These are phyloP conservation scores for Erodium maritimum DNA, from an alignment of 345 rosid species.

Conservation along the genomic window DNA sequence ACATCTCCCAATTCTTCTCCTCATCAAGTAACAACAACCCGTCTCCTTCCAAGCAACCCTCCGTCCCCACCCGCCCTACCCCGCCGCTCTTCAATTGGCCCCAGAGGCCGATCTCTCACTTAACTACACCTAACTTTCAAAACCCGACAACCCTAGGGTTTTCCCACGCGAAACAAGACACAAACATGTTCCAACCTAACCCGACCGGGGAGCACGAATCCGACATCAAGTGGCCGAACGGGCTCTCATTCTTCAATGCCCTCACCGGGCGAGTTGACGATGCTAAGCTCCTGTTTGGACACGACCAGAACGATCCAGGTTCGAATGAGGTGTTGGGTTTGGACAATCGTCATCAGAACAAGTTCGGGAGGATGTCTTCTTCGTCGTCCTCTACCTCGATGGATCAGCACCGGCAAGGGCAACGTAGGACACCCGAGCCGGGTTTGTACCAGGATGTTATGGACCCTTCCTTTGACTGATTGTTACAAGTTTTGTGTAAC, in stretches of 20 bases:
- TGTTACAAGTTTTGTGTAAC: constrained; percentile 9
- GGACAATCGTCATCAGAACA: constrained; percentile 27
- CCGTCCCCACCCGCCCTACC: constrained; percentile 47
- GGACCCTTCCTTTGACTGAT: constrained; percentile 78
- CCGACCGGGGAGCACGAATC: constrained; percentile 59
- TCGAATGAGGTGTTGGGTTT: too few relatives aligned
- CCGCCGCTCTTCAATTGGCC: constrained; percentile 55
- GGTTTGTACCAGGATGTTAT: constrained; percentile 64
- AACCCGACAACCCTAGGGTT: constrained; percentile 46
- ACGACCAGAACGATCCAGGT: constrained; percentile 18
- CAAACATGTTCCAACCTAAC: constrained; percentile 55
- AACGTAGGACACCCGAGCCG: neutral
- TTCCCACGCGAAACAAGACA: too few relatives aligned
- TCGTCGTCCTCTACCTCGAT: constrained; percentile 63
- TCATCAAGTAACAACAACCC: constrained; percentile 42
- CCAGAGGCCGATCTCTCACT: constrained; percentile 50
- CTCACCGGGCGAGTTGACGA: constrained; percentile 62
- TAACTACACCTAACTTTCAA: too few relatives aligned
- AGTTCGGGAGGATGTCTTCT: constrained; percentile 68
- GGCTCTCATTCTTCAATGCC: constrained; percentile 68
- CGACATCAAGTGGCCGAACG: constrained; percentile 90
- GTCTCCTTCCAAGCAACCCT: too few relatives aligned
- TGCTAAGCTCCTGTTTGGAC: constrained; percentile 62
- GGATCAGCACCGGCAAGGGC: too few relatives aligned
- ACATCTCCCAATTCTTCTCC: constrained; percentile 87